Percentiles rank a stretch among this genome's conserved stretches.
Conservation (phyloP, 2,329 filamentous ascomycete species). For the Trichoderma sp. region DNA sequence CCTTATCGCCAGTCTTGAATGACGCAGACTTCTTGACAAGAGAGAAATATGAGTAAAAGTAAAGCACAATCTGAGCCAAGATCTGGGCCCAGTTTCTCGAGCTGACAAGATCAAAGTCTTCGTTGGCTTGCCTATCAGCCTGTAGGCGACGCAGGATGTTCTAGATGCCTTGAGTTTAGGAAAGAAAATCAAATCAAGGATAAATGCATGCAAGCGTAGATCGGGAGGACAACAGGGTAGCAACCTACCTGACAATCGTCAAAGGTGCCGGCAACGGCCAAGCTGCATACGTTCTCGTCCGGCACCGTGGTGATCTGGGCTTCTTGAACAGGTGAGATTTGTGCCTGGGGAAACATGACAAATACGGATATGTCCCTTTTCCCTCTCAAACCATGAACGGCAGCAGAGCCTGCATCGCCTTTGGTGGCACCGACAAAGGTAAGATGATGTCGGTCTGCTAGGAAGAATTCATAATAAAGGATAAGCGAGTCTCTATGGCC, state of each 20-base stretch:
- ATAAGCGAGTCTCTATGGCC: conserved; percentile 1
- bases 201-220: not conserved
- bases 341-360: conserved; percentile 89
- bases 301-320: conserved; percentile 95
- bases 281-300: conserved; percentile 88
- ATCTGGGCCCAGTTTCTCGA: conserved; percentile 97
- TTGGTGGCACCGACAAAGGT: conserved; percentile 85
- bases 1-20: conserved; percentile 64
- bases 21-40: conserved; percentile 60
- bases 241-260: conserved; percentile 80
- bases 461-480: not conserved
- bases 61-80: conserved; percentile 94
- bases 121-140: conserved; percentile 79
- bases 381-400: conserved; percentile 89
- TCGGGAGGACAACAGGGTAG: not conserved
- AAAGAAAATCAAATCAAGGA: conserved; percentile 60
- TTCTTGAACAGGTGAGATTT: conserved; percentile 88
- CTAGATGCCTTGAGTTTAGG: conserved; percentile 78
- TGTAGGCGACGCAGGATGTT: conserved; percentile 95
- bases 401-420: conserved; percentile 88
- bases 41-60: conserved; percentile 91
- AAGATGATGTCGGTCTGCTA: conserved; percentile 68
- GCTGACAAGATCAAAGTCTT: conserved; percentile 83
- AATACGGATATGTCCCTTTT: conserved; percentile 98
- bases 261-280: conserved; percentile 86